These are phyloP conservation scores for Malus sylvestris DNA, from an alignment of 306 rosid genomes.

Conservation along the genomic window DNA sequence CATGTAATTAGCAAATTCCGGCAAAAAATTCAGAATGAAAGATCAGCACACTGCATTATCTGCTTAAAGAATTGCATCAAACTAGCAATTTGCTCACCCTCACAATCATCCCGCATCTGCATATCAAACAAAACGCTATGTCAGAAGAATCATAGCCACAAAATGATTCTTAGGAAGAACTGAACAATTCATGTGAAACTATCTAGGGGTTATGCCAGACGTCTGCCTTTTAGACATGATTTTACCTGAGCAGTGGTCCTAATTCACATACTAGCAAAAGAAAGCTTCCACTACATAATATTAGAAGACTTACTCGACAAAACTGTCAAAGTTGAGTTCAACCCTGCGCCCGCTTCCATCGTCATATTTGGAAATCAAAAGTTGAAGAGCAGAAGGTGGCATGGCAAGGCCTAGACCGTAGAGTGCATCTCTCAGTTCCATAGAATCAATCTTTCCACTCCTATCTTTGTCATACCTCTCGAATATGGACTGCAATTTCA, in stretches of 20 bases:
- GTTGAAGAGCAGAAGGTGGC: slow-evolving; percentile 67
- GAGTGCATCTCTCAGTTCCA: slow-evolving; percentile 88
- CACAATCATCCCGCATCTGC: slow-evolving; percentile 76
- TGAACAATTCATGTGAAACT: background rate
- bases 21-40: background rate
- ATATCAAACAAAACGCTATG: slow-evolving; percentile 21
- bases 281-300: background rate
- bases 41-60: background rate
- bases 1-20: background rate
- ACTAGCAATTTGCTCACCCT: slow-evolving; percentile 46
- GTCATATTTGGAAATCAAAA: slow-evolving; percentile 60
- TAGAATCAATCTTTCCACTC: slow-evolving; percentile 73
- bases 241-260: background rate
- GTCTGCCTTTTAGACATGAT: background rate
- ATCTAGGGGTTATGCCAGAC: background rate
- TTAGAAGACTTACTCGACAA: slow-evolving; percentile 62
- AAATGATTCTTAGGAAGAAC: background rate
- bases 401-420: slow-evolving; percentile 71
- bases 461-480: slow-evolving; percentile 80
- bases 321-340: slow-evolving; percentile 70
- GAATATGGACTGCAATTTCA: slow-evolving; percentile 51
- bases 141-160: slow-evolving; percentile 36
- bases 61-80: background rate
- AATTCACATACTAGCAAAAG: background rate
- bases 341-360: slow-evolving; percentile 49